Conservation (phyloP, 2,329 filamentous ascomycete species). For the Colletotrichum gloeosporioides region DNA sequence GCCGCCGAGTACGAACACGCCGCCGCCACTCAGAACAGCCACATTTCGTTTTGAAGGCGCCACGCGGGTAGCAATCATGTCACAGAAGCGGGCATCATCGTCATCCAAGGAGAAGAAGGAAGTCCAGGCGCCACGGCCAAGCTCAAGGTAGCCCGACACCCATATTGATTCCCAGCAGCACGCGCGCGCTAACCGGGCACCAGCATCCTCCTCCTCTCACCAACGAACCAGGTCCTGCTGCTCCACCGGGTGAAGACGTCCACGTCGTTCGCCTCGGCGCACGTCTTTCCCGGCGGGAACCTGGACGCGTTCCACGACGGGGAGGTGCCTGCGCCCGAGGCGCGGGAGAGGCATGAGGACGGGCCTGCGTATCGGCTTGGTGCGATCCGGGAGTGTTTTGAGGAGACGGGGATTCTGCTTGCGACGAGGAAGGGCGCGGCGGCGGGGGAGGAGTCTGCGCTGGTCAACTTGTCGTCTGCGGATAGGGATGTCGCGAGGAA, state of each 20-base stretch:
- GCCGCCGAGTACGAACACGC: not conserved
- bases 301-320: slow-evolving; percentile 82
- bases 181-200: slow-evolving; percentile 6
- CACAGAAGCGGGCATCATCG: slow-evolving; percentile 10
- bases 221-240: slow-evolving; percentile 84
- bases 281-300: slow-evolving; percentile 95
- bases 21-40: not conserved
- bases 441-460: slow-evolving; percentile 45
- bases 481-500: slow-evolving; percentile 71
- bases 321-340: slow-evolving; percentile 45
- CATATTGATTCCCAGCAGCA: too few species aligned
- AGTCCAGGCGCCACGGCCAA: slow-evolving; percentile 61
- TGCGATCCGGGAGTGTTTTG: slow-evolving; percentile 90
- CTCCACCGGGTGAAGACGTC: slow-evolving; percentile 86
- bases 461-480: slow-evolving; percentile 65
- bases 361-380: slow-evolving; percentile 77
- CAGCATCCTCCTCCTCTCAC: slow-evolving; percentile 79
- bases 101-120: slow-evolving; percentile 27
- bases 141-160: too few species aligned
- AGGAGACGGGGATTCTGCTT: slow-evolving; percentile 90
- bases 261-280: slow-evolving; percentile 84
- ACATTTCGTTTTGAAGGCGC: not conserved
- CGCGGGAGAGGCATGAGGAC: slow-evolving; percentile 70
- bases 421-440: slow-evolving; percentile 48
- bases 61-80: not conserved